Base-by-base conservation (phyloP, 1,284 basidiomycete species). In the Ustanciosporium gigantosporum region DNA sequence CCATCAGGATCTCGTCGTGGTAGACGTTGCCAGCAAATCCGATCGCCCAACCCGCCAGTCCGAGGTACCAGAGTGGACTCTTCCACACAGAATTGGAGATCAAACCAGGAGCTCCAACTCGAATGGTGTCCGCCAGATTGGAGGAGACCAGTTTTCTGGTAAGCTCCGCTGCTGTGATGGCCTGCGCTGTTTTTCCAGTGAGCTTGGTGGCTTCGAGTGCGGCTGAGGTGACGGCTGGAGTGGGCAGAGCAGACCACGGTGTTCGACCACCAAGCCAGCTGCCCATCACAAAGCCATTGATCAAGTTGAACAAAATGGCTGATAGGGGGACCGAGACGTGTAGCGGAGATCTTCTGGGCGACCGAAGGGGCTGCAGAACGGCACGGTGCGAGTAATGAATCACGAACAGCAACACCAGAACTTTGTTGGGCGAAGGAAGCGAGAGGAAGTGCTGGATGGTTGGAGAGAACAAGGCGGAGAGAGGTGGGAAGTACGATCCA, bases 1-100 rank as follows among this genome's bases (percentile, higher is more conserved):
- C 82, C 68, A 91, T 83, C 9, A 95, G 84, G 16, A 95, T 83
- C 78, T 93, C 90, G 78, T 95, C 91, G 78, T 95, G 91, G 43
- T 84, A 82, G 25, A 94, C 81, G 74, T 95, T 95, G 0, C 90
- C 88, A 0, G 79, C 79, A 35, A 92, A 83, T 0, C 91, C 91
- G 0, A 81, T 36, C 0, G 81, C 81, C 88, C 89, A 93, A 15
- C 89, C 71, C 0, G 61, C 71, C 11, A 88, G 66, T 2, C 88
- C 89, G 11, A 81, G 31, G 78, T 84, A 85, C 79, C 90, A 91
- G 23, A 70, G 39, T 0, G 74, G 71, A 23, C 25, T 58, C 25
- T 41, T 52, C 62, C 62, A 59, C 80, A 79, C 67, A 27, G 4
- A 70, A 46, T 1, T 68, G 66, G 62, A 52, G 37, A 60, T 57